Base-by-base conservation (phyloP, 139 green algal genomes). In the Asterochloris sp. region DNA sequence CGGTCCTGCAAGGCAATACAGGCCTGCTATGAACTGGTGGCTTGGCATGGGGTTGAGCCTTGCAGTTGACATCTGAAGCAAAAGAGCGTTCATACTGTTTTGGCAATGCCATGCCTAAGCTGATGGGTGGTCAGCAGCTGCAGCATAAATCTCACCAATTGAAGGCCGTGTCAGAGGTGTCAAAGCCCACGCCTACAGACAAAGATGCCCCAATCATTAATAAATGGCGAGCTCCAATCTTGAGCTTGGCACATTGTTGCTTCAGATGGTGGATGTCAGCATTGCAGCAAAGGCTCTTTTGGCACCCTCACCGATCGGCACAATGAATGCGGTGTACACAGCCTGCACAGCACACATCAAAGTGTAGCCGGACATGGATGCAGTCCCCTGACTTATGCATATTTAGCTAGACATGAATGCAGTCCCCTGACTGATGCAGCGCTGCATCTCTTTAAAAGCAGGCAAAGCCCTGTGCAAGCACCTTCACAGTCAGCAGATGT, bases 281-380 rank as follows among this genome's bases (percentile, higher is more conserved):
- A 66, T 78, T 54, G 47, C 76, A 78, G 27, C 74, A 62, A 12
- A 28, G 61, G 16, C 64, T 76, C 19, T 77, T 21, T 83, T 76
- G 78, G 76, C 76, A 6, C 29, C 78, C 38, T 77, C 78, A 21
- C 78, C 78, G 60, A 83, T 76, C 14, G 78, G 78, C 21, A 83
- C 67, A 47, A 83, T 73, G 66, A 83, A 83, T 54, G 78, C 78
- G 24, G 78, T 77, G 47, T 83, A 83, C 14, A 67, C 76, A 17
- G 67, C 67, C 12, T 83, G 66, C 29, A 69, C 38, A 54, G 38
- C 38, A 54, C 38, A 54, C 2, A 6, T 6, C 2, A 54, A 54
- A 54, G 6, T 54, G 38, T 54, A 54, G 38, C 38, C 6, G 38
- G 38, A 6, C 38, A 54, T 10, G 6, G 4, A 6, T 54, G 38